Evolutionary conservation across 2,329 filamentous ascomycete species (phyloP), one percentile per base, ranked within the genome.

Genomic region (Bipolaris victoriae): DNA sequence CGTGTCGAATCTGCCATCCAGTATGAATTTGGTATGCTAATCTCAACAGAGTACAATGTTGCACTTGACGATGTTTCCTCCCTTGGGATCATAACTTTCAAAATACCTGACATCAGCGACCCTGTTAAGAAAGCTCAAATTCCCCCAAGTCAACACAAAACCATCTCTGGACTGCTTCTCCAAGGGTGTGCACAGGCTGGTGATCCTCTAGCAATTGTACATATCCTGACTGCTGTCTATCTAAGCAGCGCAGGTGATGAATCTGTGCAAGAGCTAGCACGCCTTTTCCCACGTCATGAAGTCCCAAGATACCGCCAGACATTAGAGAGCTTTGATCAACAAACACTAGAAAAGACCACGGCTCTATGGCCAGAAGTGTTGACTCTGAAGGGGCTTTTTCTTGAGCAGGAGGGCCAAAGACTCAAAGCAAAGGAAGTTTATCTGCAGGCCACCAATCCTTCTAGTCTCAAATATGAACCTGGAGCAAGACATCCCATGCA

Each of bases 331-430:
- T 57, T 75, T 5, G 63, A 49, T 9, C 58, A n/a, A 36, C 55
- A 24, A 55, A 62, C 13, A 43, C 60, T 10, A 18, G 48, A 41
- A 20, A 57, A 72, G 26, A 43, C 60, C 13, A 54, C 62, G 22
- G 31, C 49, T 18, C 46, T 66, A 9, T 56, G 62, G 7, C 63
- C 66, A 1, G 65, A 72, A 20, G 71, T 67, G 3, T 65, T 74
- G 48, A 71, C 68, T 7, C 48, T 76, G 13, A 60, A 68, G 20
- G 74, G 71, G 5, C 60, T 67, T n/a, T 68, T 75, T n/a, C 45
- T 70, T 1, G 71, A 74, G 50, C 52, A 55, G 37, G 65, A 69
- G 20, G 70, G 70, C 5, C 58, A 68, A 15, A 58, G 40, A 16
- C 39, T 63, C 3, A 47, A 63, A 47, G 73, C 74, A 7, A 60